A percentile compares a stretch with the other conserved stretches of the same genome.
phyloP scores from a whole-genome alignment of 1,284 basidiomycete genomes.

The Psilocybe mexicana region DNA sequence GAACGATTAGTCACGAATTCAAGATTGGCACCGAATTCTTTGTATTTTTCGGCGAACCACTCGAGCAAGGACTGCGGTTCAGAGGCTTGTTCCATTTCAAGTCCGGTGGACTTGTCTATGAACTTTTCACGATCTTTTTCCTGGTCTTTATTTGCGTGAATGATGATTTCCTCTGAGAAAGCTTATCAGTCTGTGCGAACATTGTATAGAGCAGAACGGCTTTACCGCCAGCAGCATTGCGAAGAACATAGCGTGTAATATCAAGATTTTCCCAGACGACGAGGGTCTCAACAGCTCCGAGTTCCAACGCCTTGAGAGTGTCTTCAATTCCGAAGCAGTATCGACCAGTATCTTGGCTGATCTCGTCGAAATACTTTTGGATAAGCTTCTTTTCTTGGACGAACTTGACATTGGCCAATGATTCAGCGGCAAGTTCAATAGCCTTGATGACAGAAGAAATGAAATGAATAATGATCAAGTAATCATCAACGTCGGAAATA shows the following conservation, averaged over 20 bases:
- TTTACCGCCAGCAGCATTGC: slow-evolving; percentile 86
- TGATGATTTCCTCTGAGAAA: slow-evolving; percentile 73
- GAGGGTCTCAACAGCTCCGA: slow-evolving; percentile 95
- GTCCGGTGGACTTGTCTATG: slow-evolving; percentile 89
- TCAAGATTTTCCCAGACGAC: slow-evolving; percentile 99
- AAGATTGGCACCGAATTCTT: slow-evolving; percentile 93
- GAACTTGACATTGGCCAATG: slow-evolving; percentile 97
- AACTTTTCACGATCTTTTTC: slow-evolving; percentile 94
- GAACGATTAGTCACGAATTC: slow-evolving; percentile 89
- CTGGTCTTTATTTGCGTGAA: slow-evolving; percentile 80
- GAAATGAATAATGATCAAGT: not conserved
- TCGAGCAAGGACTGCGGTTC: slow-evolving; percentile 89
- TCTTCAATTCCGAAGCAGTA: slow-evolving; percentile 99
- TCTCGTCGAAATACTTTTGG: slow-evolving; percentile 99
- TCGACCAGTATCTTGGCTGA: slow-evolving; percentile 95
- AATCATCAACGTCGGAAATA: slow-evolving; percentile 26
- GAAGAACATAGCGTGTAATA: slow-evolving; percentile 80
- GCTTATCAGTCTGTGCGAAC: not conserved
- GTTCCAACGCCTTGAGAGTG: slow-evolving; percentile 94
- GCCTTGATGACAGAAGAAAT: slow-evolving; percentile 54
- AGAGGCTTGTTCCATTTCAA: slow-evolving; percentile 89
- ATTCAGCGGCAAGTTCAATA: slow-evolving; percentile 95
- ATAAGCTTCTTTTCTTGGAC: slow-evolving; percentile 99
- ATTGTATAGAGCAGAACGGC: too few species aligned
- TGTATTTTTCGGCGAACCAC: slow-evolving; percentile 99